Evolutionary conservation across 495 filamentous ascomycete species (phyloP).

Genomic region (Lepraria neglecta): DNA sequence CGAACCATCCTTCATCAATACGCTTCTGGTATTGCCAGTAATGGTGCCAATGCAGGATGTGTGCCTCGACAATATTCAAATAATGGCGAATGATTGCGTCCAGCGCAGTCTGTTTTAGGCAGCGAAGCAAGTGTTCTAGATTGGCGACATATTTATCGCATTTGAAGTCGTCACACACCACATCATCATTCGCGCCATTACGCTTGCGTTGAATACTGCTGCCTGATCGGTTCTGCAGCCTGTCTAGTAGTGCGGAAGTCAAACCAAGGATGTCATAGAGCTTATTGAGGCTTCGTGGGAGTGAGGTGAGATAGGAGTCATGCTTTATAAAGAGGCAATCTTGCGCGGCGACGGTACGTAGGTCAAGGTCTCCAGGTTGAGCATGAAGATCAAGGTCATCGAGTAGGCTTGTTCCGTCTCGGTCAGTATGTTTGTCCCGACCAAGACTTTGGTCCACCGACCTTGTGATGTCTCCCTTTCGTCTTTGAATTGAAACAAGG

Average conservation of each 20-base stretch:
- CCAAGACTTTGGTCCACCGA: background rate
- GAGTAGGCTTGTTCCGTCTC: slow-evolving; percentile 20
- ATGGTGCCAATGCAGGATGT: slow-evolving; percentile 24
- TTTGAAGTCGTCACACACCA: slow-evolving; percentile 7
- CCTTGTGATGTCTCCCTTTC: slow-evolving; percentile 2
- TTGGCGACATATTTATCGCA: slow-evolving; percentile 26
- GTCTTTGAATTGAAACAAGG: background rate
- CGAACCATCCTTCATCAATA: slow-evolving; percentile 28
- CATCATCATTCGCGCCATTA: background rate
- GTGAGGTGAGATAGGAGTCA: slow-evolving; percentile 7
- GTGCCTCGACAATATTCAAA: slow-evolving; percentile 17
- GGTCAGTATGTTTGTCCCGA: background rate
- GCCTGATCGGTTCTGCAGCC: slow-evolving; percentile 14
- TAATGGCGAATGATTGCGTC: slow-evolving; percentile 21
- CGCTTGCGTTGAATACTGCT: background rate
- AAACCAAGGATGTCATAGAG: slow-evolving; percentile 19
- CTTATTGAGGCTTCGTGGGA: slow-evolving; percentile 12
- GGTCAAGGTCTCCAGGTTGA: background rate
- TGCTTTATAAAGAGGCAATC: slow-evolving; percentile 25
- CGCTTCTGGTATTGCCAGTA: slow-evolving; percentile 26
- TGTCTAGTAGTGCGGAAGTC: slow-evolving; percentile 19
- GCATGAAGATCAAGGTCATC: slow-evolving; percentile 20
- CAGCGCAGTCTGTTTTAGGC: slow-evolving; percentile 23
- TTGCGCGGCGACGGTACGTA: slow-evolving; percentile 19
- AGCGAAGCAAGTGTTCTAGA: slow-evolving; percentile 26